These are phyloP conservation scores for Candida sojae DNA, from an alignment of 1,139 yeast genomes.

Conservation along the genomic window DNA sequence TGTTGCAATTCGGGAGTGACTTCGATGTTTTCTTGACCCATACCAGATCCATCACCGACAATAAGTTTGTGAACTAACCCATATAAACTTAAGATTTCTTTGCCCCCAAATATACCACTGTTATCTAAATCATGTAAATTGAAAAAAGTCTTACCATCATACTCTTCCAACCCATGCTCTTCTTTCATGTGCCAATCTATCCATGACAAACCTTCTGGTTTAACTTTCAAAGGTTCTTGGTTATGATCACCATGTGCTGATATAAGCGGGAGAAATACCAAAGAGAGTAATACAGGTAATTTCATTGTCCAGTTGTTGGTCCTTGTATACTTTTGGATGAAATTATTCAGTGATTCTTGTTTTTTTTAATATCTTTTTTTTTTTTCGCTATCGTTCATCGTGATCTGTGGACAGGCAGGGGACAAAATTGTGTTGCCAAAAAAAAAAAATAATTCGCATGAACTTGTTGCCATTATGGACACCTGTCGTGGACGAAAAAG, in stretches of 20 bases:
- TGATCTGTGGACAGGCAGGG: no score
- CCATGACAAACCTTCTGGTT: conserved; percentile 62
- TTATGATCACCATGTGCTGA: conserved; percentile 20
- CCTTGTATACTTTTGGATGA: not conserved
- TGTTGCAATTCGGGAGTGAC: conserved; percentile 53
- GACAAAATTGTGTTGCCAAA: no score
- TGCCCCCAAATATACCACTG: conserved; percentile 53
- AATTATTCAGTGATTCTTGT: not conserved
- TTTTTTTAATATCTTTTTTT: not conserved
- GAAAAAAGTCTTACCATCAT: conserved; percentile 80
- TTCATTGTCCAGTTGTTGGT: not conserved
- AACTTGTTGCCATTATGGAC: no score
- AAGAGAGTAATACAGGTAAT: not conserved
- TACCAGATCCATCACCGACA: conserved; percentile 88
- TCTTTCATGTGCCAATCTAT: conserved; percentile 87
- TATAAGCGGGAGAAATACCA: not conserved
- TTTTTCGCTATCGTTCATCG: not conserved
- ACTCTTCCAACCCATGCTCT: conserved; percentile 78
- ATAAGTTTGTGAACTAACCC: conserved; percentile 73
- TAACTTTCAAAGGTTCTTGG: conserved; percentile 16
- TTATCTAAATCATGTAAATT: conserved; percentile 69
- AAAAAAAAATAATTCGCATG: no score
- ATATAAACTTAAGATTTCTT: conserved; percentile 77
- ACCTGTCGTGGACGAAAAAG: no score
- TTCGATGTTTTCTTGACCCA: conserved; percentile 59